phyloP scores from a whole-genome alignment of 805 yeast species.

The Barnettozyma pratensis region DNA sequence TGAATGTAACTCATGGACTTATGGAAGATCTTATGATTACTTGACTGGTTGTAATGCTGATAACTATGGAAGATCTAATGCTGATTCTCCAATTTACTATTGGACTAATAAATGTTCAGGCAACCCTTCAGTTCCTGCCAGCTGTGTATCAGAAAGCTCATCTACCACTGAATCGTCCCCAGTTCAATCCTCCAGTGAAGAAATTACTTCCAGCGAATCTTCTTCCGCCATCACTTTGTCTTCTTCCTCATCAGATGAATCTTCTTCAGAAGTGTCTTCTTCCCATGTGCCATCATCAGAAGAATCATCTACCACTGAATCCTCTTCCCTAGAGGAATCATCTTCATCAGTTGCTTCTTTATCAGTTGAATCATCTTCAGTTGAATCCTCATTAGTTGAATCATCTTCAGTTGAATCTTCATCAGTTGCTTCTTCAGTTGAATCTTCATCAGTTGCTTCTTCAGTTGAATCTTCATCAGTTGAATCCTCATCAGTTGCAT shows the following conservation, averaged over 20 bases:
- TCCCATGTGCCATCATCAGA: neutral
- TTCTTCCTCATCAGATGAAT: neutral
- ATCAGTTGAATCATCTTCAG: neutral
- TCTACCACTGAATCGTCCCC: neutral
- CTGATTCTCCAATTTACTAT: conserved; percentile 6
- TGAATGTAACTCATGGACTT: conserved; percentile 1
- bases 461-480: neutral
- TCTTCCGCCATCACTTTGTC: neutral
- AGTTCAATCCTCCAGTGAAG: neutral
- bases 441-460: neutral
- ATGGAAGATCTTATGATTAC: conserved; percentile 5
- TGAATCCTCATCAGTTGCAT: neutral
- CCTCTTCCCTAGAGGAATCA: neutral
- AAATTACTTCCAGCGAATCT: neutral
- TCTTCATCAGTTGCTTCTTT: neutral
- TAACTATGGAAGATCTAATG: neutral
- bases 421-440: neutral
- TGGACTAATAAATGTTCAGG: conserved; percentile 6
- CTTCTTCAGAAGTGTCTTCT: neutral
- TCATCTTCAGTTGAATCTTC: neutral
- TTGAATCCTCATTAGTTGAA: neutral
- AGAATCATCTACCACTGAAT: neutral
- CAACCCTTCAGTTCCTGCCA: neutral
- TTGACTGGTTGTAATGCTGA: conserved; percentile 9
- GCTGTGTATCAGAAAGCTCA: neutral